Conservation (phyloP, 768 basidiomycete genomes). For the Rhodosporidiobolus sp. region DNA sequence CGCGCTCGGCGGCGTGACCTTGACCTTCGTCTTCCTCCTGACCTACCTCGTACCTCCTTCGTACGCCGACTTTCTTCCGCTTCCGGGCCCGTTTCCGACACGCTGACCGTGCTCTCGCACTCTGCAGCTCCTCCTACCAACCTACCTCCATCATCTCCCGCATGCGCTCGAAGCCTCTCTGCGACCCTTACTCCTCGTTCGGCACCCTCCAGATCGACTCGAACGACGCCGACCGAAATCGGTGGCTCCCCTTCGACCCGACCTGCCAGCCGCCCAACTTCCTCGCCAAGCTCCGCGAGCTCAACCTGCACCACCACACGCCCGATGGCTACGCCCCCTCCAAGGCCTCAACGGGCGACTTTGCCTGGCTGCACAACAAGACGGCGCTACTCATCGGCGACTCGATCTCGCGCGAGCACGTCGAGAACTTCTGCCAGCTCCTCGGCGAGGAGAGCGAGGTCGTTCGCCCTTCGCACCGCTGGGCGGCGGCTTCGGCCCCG, state of each 20-base stretch:
- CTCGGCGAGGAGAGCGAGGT: slow-evolving; percentile 43
- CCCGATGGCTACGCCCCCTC: not conserved
- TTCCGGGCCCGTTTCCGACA: too few species aligned
- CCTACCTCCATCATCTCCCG: slow-evolving; percentile 11
- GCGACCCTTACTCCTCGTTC: slow-evolving; percentile 37
- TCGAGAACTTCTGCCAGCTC: slow-evolving; percentile 45
- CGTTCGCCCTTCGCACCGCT: slow-evolving; percentile 31
- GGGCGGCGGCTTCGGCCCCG: slow-evolving; percentile 13
- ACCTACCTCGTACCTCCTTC: slow-evolving; percentile 27
- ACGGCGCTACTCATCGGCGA: slow-evolving; percentile 44
- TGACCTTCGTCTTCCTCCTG: slow-evolving; percentile 23
- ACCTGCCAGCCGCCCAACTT: slow-evolving; percentile 38
- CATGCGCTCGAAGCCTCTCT: slow-evolving; percentile 11
- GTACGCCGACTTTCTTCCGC: slow-evolving; percentile 3
- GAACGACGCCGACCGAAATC: slow-evolving; percentile 35
- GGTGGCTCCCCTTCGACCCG: slow-evolving; percentile 35
- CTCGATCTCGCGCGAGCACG: slow-evolving; percentile 44
- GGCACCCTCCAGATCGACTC: slow-evolving; percentile 36
- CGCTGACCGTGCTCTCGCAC: too few species aligned
- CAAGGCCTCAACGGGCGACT: not conserved
- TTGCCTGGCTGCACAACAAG: slow-evolving; percentile 41
- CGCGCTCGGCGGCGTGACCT: slow-evolving; percentile 10
- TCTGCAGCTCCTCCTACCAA: slow-evolving; percentile 8
- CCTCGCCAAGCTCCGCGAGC: slow-evolving; percentile 36
- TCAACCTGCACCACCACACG: slow-evolving; percentile 8